Evolutionary conservation across 164 flowering plant species (phyloP).

Genomic region (Aristolochia fimbriata): DNA sequence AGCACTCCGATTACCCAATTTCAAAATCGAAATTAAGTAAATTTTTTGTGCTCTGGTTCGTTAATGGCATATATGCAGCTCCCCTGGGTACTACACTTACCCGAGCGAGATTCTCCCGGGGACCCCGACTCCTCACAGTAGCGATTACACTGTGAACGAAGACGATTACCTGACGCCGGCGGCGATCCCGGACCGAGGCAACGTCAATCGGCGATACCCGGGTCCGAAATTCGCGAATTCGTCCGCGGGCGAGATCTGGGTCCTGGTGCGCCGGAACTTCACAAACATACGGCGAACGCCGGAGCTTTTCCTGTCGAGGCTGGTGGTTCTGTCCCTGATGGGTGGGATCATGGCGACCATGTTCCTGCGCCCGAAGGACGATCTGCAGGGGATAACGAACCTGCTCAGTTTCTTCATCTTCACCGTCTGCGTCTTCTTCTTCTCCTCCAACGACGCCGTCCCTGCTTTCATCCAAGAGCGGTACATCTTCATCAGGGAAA

Average conservation of each 20-base stretch:
- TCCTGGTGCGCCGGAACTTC: constrained; percentile 63
- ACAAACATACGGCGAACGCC: constrained; percentile 54
- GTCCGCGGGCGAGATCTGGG: constrained; percentile 39
- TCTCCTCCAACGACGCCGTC: constrained; percentile 72
- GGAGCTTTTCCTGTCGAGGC: constrained; percentile 68
- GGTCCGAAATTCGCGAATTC: constrained; percentile 51
- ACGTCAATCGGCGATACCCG: constrained; percentile 7
- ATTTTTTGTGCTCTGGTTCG: too few species aligned
- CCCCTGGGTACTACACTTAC: constrained; percentile 34
- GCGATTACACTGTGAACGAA: constrained; percentile 57
- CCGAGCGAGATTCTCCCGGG: constrained; percentile 41
- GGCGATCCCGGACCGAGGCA: neutral
- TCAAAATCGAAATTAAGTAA: too few species aligned
- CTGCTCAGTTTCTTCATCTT: constrained; percentile 70
- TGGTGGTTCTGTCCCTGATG: constrained; percentile 54
- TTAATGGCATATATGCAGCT: too few species aligned
- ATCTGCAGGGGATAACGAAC: constrained; percentile 50
- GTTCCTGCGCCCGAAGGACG: constrained; percentile 37
- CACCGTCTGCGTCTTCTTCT: constrained; percentile 68
- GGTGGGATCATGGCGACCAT: constrained; percentile 76
- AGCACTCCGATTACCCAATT: too few species aligned
- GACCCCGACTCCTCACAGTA: constrained; percentile 60
- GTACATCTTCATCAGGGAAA: constrained; percentile 58
- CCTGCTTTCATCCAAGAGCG: constrained; percentile 79
- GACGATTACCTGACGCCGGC: constrained; percentile 52